Percentiles rank a stretch among this genome's conserved stretches.
Evolutionary conservation across 2,329 filamentous ascomycete genomes (phyloP).

Genomic region (Aspergillus novofumigatus): DNA sequence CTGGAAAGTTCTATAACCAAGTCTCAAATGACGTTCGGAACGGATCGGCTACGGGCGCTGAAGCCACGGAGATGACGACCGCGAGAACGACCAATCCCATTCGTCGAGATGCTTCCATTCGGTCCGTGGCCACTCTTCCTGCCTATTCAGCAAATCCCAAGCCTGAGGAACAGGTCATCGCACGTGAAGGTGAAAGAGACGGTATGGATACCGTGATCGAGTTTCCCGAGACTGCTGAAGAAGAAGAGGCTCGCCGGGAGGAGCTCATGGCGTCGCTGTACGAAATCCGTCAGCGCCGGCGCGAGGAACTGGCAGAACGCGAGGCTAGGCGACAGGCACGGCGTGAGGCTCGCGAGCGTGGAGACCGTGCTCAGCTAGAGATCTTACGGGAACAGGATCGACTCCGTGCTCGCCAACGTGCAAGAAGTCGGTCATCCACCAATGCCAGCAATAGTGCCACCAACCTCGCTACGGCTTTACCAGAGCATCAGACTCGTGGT

Average conservation of each 20-base stretch:
- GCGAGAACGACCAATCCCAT: slow-evolving; percentile 43
- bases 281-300: slow-evolving; percentile 75
- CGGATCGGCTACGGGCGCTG: slow-evolving; percentile 22
- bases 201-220: slow-evolving; percentile 91
- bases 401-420: slow-evolving; percentile 48
- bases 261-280: slow-evolving; percentile 91
- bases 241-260: slow-evolving; percentile 73
- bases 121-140: slow-evolving; percentile 91
- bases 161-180: slow-evolving; percentile 76
- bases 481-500: slow-evolving; percentile 42
- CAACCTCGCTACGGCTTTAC: slow-evolving; percentile 29
- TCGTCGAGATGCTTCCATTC: slow-evolving; percentile 78
- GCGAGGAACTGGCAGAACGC: slow-evolving; percentile 70
- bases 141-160: slow-evolving; percentile 71
- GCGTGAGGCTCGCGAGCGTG: slow-evolving; percentile 66
- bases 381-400: slow-evolving; percentile 56
- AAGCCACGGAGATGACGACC: slow-evolving; percentile 28
- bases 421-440: slow-evolving; percentile 24
- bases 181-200: slow-evolving; percentile 81
- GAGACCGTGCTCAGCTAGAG: slow-evolving; percentile 66
- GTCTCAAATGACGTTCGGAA: slow-evolving; percentile 24
- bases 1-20: slow-evolving; percentile 40
- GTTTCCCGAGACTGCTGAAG: slow-evolving; percentile 72
- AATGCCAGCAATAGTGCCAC: slow-evolving; percentile 36
- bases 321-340: slow-evolving; percentile 69